phyloP scores from a whole-genome alignment of 1,139 yeast genomes.

The Hyphopichia burtonii region DNA sequence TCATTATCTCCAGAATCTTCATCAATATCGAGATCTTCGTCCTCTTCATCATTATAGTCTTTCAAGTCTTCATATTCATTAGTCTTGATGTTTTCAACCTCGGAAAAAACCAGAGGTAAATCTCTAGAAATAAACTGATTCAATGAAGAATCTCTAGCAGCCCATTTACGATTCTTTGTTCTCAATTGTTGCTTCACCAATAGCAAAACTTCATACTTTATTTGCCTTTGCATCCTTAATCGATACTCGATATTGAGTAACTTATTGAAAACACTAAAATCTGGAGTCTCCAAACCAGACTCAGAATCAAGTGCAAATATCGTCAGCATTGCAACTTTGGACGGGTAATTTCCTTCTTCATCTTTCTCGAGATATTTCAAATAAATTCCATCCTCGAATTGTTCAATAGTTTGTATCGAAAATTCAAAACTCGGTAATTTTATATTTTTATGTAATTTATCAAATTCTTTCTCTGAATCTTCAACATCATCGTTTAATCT shows the following conservation, averaged over 20 bases:
- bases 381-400: slow-evolving; percentile 22
- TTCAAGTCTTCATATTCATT: slow-evolving; percentile 21
- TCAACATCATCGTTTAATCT: slow-evolving; percentile 27
- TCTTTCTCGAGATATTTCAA: slow-evolving; percentile 14
- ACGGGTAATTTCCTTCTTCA: slow-evolving; percentile 14
- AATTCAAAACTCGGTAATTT: slow-evolving; percentile 30
- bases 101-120: slow-evolving; percentile 27
- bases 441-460: slow-evolving; percentile 21
- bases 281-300: slow-evolving; percentile 27
- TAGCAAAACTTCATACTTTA: slow-evolving; percentile 36
- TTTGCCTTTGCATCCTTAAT: slow-evolving; percentile 30
- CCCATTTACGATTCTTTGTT: slow-evolving; percentile 41
- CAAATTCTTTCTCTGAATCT: slow-evolving; percentile 21
- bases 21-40: slow-evolving; percentile 2
- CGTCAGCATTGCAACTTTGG: slow-evolving; percentile 17
- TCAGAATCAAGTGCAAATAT: slow-evolving; percentile 30
- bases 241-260: slow-evolving; percentile 37
- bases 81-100: slow-evolving; percentile 28
- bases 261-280: slow-evolving; percentile 26
- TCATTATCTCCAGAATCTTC: slow-evolving; percentile 4
- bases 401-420: slow-evolving; percentile 28
- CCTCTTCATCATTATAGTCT: slow-evolving; percentile 14
- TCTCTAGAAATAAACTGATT: slow-evolving; percentile 35
- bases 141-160: slow-evolving; percentile 35
- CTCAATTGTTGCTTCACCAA: slow-evolving; percentile 31